Conservation (phyloP, 2,329 filamentous ascomycete genomes). For the Beauveria asiatica region DNA sequence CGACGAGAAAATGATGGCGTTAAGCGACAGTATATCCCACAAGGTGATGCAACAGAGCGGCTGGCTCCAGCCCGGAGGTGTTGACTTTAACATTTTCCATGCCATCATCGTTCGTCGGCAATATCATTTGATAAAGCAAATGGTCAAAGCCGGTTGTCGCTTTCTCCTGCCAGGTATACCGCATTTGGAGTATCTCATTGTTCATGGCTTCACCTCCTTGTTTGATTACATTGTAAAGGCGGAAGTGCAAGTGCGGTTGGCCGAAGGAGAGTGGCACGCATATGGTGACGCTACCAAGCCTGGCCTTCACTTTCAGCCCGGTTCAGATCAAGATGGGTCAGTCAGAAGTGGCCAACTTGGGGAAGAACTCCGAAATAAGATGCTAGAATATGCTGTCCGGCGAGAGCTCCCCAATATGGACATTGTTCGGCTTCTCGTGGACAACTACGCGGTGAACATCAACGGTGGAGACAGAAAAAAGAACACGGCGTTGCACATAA, state of each 20-base stretch:
- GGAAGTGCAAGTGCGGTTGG: neutral
- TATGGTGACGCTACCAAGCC: neutral
- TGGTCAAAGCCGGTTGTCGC: neutral
- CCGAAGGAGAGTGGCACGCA: slow-evolving; percentile 6
- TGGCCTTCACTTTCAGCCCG: neutral
- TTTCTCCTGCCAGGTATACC: neutral
- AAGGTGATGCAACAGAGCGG: neutral
- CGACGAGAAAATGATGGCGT: neutral
- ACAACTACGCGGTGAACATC: slow-evolving; percentile 6
- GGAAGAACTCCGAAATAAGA: neutral
- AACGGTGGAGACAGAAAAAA: neutral
- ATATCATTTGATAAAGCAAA: neutral
- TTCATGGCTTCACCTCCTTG: neutral
- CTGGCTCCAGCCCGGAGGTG: neutral
- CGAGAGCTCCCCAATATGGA: slow-evolving; percentile 2
- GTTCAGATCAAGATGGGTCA: neutral
- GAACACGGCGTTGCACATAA: neutral
- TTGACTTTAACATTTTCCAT: neutral
- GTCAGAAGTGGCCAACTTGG: too few relatives aligned
- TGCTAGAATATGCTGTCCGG: neutral
- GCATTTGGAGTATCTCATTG: slow-evolving; percentile 1
- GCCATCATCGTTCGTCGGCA: neutral
- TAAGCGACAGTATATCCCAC: neutral
- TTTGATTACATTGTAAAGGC: neutral
- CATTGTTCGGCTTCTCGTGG: slow-evolving; percentile 3